A percentile compares a stretch with the other conserved stretches of the same genome.
phyloP scores from a whole-genome alignment of 192 early-diverging fungal species.

The Coemansia sp. region DNA sequence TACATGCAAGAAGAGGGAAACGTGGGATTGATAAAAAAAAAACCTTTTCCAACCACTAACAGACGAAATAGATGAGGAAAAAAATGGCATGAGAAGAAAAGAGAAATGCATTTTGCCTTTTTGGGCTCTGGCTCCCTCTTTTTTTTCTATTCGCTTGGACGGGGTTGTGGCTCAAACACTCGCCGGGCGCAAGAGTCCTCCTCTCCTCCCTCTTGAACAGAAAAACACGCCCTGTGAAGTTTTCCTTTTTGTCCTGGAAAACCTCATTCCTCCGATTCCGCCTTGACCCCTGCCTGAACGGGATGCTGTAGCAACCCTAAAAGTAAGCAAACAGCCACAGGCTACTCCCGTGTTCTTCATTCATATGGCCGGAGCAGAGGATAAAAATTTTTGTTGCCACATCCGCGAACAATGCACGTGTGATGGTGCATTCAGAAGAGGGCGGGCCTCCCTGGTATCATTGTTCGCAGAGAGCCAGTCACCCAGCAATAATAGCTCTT shows the following conservation, averaged over 20 bases:
- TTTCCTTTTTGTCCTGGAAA: too few species aligned
- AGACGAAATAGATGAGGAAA: not conserved
- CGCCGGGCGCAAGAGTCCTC: too few species aligned
- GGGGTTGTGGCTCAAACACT: too few species aligned
- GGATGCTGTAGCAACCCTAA: too few species aligned
- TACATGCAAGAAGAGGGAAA: constrained; percentile 6
- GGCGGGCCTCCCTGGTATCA: not conserved
- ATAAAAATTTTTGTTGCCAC: not conserved
- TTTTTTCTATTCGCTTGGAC: too few species aligned
- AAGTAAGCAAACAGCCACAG: too few species aligned
- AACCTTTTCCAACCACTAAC: not conserved
- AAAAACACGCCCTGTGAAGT: too few species aligned
- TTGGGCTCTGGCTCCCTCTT: not conserved
- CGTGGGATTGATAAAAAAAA: constrained; percentile 5
- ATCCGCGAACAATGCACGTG: not conserved
- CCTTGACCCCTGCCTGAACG: too few species aligned
- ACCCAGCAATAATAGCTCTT: too few species aligned
- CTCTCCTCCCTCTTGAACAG: too few species aligned
- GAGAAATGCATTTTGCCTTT: not conserved
- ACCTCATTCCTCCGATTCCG: too few species aligned
- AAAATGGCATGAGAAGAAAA: not conserved
- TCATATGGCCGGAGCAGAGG: not conserved
- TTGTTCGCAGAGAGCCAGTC: not conserved
- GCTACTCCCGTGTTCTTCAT: too few species aligned
- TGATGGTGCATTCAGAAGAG: not conserved